Conservation (phyloP, 1,284 basidiomycete genomes). For the Cutaneotrichosporon cavernicola region DNA sequence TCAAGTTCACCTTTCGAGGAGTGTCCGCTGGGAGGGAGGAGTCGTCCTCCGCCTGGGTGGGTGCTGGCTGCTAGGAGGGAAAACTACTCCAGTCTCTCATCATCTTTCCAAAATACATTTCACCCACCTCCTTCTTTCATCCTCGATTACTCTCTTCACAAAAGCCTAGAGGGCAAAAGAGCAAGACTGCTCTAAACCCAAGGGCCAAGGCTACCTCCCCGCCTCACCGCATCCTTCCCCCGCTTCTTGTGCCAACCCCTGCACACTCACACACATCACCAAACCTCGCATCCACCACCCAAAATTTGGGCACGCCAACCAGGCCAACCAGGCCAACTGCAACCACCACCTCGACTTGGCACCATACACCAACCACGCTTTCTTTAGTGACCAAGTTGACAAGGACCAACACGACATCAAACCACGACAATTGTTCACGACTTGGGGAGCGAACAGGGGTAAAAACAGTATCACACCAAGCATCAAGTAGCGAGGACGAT, state of each 20-base stretch:
- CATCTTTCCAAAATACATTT: background rate
- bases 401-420: background rate
- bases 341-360: background rate
- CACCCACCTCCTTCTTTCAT: background rate
- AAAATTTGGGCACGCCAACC: slow-evolving; percentile 2
- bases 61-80: too few relatives aligned
- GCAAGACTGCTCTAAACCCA: background rate
- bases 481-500: background rate
- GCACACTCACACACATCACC: background rate
- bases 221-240: background rate
- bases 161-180: slow-evolving; percentile 1
- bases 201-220: background rate
- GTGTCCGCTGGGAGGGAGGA: too few relatives aligned
- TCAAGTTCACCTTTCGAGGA: too few relatives aligned
- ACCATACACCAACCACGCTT: background rate
- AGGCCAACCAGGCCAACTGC: background rate
- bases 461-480: background rate
- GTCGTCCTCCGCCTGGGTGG: too few relatives aligned
- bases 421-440: background rate
- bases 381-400: too few relatives aligned
- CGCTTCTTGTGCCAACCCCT: background rate
- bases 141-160: background rate
- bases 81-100: background rate
- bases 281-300: background rate
- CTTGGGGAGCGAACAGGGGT: background rate